These are phyloP conservation scores for Xerocomus amazonicus DNA, from an alignment of 1,284 basidiomycete species.

Conservation along the genomic window DNA sequence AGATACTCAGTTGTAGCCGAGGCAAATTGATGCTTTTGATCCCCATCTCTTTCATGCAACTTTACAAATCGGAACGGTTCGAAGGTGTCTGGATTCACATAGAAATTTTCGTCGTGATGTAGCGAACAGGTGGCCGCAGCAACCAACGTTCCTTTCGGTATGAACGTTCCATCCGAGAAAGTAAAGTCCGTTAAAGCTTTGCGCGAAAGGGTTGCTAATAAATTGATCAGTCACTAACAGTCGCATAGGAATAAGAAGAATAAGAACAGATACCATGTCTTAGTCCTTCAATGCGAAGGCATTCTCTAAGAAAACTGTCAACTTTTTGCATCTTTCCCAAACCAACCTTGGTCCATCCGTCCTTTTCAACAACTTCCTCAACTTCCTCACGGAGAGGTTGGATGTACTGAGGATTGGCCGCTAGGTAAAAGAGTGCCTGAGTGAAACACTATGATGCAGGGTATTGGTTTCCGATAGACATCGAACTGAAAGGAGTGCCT, in stretches of 20 bases:
- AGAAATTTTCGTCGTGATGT: conserved; percentile 29
- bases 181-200: conserved; percentile 36
- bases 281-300: conserved; percentile 34
- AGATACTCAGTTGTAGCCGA: conserved; percentile 12
- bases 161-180: conserved; percentile 40
- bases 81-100: conserved; percentile 28
- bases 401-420: conserved; percentile 37
- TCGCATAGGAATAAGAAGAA: no score
- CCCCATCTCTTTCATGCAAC: conserved; percentile 11
- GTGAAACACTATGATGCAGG: conserved; percentile 26
- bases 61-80: conserved; percentile 34
- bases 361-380: conserved; percentile 31
- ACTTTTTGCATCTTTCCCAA: conserved; percentile 41
- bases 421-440: conserved; percentile 36
- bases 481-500: no score
- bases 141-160: conserved; percentile 38
- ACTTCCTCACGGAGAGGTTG: conserved; percentile 42
- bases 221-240: neutral
- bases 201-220: conserved; percentile 32
- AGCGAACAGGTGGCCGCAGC: conserved; percentile 17
- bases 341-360: conserved; percentile 44
- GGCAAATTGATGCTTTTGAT: conserved; percentile 17
- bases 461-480: neutral
- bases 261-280: conserved; percentile 21
- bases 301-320: conserved; percentile 48